Evolutionary conservation across 1,284 basidiomycete genomes (phyloP).

Genomic region (Butyriboletus appendiculatus): DNA sequence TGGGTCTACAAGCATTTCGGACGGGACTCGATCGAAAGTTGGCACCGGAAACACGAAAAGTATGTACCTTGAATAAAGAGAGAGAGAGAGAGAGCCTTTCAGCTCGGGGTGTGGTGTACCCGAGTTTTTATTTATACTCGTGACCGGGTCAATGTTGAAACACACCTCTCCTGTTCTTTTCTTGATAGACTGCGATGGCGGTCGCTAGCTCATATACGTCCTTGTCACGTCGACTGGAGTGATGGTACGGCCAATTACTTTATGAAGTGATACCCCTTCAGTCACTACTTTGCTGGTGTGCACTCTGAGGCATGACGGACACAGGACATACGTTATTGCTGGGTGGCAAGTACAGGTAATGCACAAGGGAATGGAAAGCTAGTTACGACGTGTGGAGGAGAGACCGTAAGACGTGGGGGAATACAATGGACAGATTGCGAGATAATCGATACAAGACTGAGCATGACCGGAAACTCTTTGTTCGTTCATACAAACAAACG

Average conservation of each 20-base stretch:
- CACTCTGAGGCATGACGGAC: background rate
- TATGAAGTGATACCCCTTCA: background rate
- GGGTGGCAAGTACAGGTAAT: slow-evolving; percentile 3
- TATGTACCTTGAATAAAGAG: slow-evolving; percentile 29
- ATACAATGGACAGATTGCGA: slow-evolving; percentile 1
- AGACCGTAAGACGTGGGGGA: background rate
- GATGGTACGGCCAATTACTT: too few species aligned
- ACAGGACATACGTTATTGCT: background rate
- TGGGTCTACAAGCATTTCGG: slow-evolving; percentile 45
- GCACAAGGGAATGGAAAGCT: slow-evolving; percentile 12
- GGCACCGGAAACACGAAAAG: slow-evolving; percentile 54
- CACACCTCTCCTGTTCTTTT: too few species aligned
- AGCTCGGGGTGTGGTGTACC: too few species aligned
- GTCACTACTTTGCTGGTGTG: background rate
- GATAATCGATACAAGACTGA: slow-evolving; percentile 2
- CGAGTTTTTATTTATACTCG: too few species aligned
- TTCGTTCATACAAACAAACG: background rate
- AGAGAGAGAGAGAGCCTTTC: too few species aligned
- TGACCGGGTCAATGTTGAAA: background rate
- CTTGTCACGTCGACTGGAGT: background rate
- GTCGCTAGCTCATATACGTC: too few species aligned
- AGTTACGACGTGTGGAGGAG: slow-evolving; percentile 5
- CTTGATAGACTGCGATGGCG: background rate
- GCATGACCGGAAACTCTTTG: background rate
- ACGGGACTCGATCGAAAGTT: slow-evolving; percentile 48